These are phyloP conservation scores for Selaginella moellendorffii DNA, from an alignment of 75 land plant genomes.

Conservation along the genomic window DNA sequence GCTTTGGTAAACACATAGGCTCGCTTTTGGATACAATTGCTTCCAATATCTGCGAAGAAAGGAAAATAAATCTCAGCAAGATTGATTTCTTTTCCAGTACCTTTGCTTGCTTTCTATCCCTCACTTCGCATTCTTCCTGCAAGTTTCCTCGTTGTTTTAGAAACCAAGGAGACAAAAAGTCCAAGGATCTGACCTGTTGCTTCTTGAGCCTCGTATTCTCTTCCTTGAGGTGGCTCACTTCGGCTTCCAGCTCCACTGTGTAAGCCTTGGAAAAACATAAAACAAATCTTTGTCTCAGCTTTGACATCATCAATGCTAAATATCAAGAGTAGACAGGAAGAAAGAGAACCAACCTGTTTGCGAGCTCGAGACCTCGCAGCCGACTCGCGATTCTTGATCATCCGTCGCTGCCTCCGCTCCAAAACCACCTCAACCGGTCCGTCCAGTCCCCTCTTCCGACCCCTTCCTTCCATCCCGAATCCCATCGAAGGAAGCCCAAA, in stretches of 20 bases:
- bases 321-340: no score
- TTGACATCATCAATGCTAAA: not conserved
- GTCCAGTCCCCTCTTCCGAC: not conserved
- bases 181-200: slow-evolving; percentile 24
- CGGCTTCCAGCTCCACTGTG: slow-evolving; percentile 73
- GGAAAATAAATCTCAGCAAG: not conserved
- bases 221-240: slow-evolving; percentile 53
- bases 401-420: slow-evolving; percentile 78
- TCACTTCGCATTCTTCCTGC: not conserved
- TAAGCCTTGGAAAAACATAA: slow-evolving; percentile 36
- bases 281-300: not conserved
- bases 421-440: slow-evolving; percentile 75
- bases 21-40: not conserved
- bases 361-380: slow-evolving; percentile 89
- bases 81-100: not conserved
- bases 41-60: not conserved
- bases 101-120: not conserved
- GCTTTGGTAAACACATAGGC: not conserved
- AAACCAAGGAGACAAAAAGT: not conserved
- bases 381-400: slow-evolving; percentile 94
- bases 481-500: not conserved
- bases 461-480: not conserved
- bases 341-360: slow-evolving; percentile 74
- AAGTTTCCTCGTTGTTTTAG: not conserved
- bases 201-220: slow-evolving; percentile 45